These are phyloP conservation scores for Alternaria burnsii DNA, from an alignment of 2,329 filamentous ascomycete species.

Conservation along the genomic window DNA sequence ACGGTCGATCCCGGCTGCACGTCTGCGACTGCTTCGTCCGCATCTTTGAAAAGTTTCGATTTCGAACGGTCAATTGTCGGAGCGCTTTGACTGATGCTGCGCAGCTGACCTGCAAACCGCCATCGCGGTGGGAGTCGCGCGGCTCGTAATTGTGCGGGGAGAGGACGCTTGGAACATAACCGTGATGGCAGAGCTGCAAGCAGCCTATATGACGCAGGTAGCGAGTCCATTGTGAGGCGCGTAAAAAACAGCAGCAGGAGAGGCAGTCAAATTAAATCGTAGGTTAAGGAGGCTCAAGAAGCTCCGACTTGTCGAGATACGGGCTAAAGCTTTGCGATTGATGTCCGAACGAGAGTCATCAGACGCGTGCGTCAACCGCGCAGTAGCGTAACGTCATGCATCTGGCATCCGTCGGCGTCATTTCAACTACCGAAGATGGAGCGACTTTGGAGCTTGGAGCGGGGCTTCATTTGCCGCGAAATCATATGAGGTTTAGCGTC, in stretches of 20 bases:
- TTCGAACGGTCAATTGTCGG: slow-evolving; percentile 46
- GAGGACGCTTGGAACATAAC: slow-evolving; percentile 34
- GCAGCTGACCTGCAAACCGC: slow-evolving; percentile 32
- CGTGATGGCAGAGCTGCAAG: slow-evolving; percentile 40
- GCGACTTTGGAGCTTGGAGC: slow-evolving; percentile 3
- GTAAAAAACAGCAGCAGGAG: neutral
- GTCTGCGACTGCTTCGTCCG: slow-evolving; percentile 50
- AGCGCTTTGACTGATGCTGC: slow-evolving; percentile 37
- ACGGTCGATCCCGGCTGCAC: slow-evolving; percentile 49
- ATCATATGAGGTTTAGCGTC: slow-evolving; percentile 11
- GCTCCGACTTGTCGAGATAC: neutral
- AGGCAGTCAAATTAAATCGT: slow-evolving; percentile 5
- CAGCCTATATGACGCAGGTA: slow-evolving; percentile 42
- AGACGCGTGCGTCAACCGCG: slow-evolving; percentile 9
- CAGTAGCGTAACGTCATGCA: slow-evolving; percentile 13
- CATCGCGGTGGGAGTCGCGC: slow-evolving; percentile 30
- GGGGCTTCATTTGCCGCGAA: slow-evolving; percentile 10
- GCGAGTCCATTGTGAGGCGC: slow-evolving; percentile 37
- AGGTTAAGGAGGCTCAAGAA: slow-evolving; percentile 7
- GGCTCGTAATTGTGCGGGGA: slow-evolving; percentile 40
- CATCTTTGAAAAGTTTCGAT: slow-evolving; percentile 49
- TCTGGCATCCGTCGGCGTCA: slow-evolving; percentile 12
- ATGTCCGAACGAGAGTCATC: slow-evolving; percentile 10
- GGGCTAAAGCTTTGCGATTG: slow-evolving; percentile 1
- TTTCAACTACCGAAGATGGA: slow-evolving; percentile 12